Evolutionary conservation across 495 filamentous ascomycete genomes (phyloP).

Genomic region (Neurospora pannonica): DNA sequence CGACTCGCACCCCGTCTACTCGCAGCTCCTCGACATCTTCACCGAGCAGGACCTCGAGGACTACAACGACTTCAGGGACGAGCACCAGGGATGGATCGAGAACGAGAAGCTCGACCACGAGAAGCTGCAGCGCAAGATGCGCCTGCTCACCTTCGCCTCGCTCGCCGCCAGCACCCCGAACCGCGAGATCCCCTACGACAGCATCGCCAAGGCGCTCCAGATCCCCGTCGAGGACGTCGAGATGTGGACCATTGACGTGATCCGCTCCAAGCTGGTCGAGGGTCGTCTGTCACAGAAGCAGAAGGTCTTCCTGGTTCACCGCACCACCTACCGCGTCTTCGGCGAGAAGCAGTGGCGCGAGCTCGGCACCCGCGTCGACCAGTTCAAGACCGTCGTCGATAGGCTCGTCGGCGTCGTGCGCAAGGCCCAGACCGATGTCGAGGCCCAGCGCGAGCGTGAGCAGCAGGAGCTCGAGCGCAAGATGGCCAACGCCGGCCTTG

Average conservation of each 20-base stretch:
- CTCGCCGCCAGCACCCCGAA: conserved; percentile 73
- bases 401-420: conserved; percentile 67
- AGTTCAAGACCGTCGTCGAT: conserved; percentile 72
- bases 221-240: conserved; percentile 77
- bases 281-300: conserved; percentile 87
- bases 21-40: conserved; percentile 91
- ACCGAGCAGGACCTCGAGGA: conserved; percentile 85
- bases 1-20: conserved; percentile 70
- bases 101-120: conserved; percentile 54
- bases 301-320: conserved; percentile 86
- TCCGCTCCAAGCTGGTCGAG: conserved; percentile 88
- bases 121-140: conserved; percentile 76
- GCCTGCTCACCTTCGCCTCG: conserved; percentile 83
- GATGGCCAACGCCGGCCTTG: conserved; percentile 33
- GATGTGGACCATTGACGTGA: conserved; percentile 97
- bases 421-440: conserved; percentile 61
- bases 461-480: conserved; percentile 48
- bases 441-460: conserved; percentile 50
- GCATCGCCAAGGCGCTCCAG: conserved; percentile 73
- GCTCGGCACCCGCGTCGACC: conserved; percentile 77
- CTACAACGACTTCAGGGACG: conserved; percentile 85
- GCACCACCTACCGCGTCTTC: conserved; percentile 90
- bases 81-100: conserved; percentile 72
- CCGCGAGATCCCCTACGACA: conserved; percentile 74
- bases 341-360: conserved; percentile 97